These are phyloP conservation scores for Colletotrichum tabaci DNA, from an alignment of 2,329 filamentous ascomycete genomes.

Conservation along the genomic window DNA sequence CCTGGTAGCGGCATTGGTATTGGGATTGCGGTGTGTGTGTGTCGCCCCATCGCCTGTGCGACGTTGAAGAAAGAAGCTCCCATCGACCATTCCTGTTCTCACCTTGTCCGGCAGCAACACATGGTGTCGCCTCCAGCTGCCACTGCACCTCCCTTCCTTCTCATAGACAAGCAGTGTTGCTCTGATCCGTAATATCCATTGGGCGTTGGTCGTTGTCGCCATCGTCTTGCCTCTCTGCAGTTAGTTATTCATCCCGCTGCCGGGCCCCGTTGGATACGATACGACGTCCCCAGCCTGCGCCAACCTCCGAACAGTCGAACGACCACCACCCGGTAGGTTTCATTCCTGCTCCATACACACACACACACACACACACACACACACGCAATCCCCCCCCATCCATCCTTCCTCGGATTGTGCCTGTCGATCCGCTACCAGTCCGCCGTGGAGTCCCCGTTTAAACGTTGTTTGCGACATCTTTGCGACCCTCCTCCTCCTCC, in stretches of 20 bases:
- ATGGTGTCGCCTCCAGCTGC: slow-evolving; percentile 10
- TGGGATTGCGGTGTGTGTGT: slow-evolving; percentile 30
- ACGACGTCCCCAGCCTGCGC: slow-evolving; percentile 29
- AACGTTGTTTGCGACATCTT: slow-evolving; percentile 36
- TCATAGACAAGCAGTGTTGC: neutral
- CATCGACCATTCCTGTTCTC: slow-evolving; percentile 29
- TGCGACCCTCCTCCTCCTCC: slow-evolving; percentile 28
- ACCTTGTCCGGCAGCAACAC: slow-evolving; percentile 1
- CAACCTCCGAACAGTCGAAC: slow-evolving; percentile 11
- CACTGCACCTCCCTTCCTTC: neutral
- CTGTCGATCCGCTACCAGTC: slow-evolving; percentile 37
- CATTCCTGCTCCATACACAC: slow-evolving; percentile 32
- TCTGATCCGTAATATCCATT: slow-evolving; percentile 9
- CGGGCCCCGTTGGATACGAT: slow-evolving; percentile 29
- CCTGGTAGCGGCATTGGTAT: slow-evolving; percentile 16
- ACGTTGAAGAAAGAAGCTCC: slow-evolving; percentile 38
- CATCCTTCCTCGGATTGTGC: slow-evolving; percentile 17
- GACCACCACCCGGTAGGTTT: slow-evolving; percentile 32
- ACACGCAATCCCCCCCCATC: neutral
- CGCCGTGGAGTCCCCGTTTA: slow-evolving; percentile 33
- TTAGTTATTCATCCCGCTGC: slow-evolving; percentile 24
- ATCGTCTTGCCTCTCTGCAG: slow-evolving; percentile 15
- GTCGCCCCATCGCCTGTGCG: slow-evolving; percentile 43
- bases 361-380: too few species aligned
- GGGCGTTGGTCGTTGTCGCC: slow-evolving; percentile 17